phyloP scores from a whole-genome alignment of 306 rosid genomes.

The Adenanthera pavonina region DNA sequence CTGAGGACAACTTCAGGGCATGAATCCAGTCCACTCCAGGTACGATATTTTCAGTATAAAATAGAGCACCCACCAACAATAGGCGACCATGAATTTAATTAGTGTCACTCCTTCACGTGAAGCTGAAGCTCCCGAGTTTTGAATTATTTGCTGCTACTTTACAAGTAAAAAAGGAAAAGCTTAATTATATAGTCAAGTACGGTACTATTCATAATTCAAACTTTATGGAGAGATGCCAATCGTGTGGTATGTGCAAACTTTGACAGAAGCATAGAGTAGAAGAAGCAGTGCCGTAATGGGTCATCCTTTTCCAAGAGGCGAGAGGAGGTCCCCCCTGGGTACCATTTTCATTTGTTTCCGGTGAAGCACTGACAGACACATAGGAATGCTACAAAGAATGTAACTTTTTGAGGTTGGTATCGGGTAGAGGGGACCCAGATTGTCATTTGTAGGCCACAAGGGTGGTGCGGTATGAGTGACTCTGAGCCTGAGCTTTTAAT shows the following conservation, averaged over 20 bases:
- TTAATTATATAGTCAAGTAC: background rate
- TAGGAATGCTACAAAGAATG: background rate
- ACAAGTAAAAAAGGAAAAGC: background rate
- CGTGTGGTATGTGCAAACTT: conserved; percentile 46
- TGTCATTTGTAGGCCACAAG: conserved; percentile 44
- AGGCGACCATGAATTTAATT: background rate
- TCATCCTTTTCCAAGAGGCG: background rate
- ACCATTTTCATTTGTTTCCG: conserved; percentile 46
- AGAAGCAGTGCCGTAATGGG: conserved; percentile 55
- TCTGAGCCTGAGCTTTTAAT: background rate
- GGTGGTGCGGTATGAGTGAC: background rate
- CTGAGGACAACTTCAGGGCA: background rate
- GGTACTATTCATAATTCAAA: conserved; percentile 33
- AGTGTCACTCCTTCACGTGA: background rate
- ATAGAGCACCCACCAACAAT: background rate
- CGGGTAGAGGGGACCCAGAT: conserved; percentile 48
- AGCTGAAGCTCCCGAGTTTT: background rate
- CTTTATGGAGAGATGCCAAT: conserved; percentile 55
- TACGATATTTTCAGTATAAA: background rate
- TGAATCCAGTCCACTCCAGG: background rate
- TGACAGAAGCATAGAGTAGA: conserved; percentile 5
- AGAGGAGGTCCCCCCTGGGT: conserved; percentile 48
- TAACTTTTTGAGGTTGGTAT: conserved; percentile 25
- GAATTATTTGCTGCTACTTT: background rate
- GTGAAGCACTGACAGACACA: conserved; percentile 45